Evolutionary conservation across 164 flowering plant species (phyloP).

Genomic region (Aristolochia californica): DNA sequence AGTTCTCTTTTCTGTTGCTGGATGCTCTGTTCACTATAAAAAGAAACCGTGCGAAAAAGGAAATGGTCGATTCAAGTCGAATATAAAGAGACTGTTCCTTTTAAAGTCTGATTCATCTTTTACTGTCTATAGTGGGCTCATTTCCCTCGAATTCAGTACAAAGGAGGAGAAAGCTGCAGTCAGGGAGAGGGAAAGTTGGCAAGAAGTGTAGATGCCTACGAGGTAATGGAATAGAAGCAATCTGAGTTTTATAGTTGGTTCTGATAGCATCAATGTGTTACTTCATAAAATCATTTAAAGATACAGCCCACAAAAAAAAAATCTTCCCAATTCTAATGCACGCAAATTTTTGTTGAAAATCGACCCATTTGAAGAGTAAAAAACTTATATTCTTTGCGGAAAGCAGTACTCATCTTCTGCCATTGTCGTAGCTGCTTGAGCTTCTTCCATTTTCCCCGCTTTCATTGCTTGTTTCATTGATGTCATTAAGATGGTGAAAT

Average conservation of each 20-base stretch:
- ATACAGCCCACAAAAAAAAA: too few relatives aligned
- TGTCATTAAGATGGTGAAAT: too few relatives aligned
- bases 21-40: background rate
- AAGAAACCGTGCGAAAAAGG: background rate
- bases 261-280: too few relatives aligned
- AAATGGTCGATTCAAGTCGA: constrained; percentile 3
- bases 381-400: too few relatives aligned
- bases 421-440: too few relatives aligned
- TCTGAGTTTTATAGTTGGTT: background rate
- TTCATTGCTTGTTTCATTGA: too few relatives aligned
- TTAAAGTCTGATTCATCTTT: constrained; percentile 10
- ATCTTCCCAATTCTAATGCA: too few relatives aligned
- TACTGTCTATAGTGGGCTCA: constrained; percentile 69
- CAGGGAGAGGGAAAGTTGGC: constrained; percentile 16
- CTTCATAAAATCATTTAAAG: too few relatives aligned
- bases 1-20: constrained; percentile 10
- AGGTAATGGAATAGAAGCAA: constrained; percentile 13
- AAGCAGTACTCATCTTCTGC: too few relatives aligned
- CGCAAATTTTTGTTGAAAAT: too few relatives aligned
- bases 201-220: constrained; percentile 19
- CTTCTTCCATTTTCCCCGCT: too few relatives aligned
- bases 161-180: constrained; percentile 36
- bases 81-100: constrained; percentile 6
- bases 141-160: constrained; percentile 42
- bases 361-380: too few relatives aligned